phyloP scores from a whole-genome alignment of 2,329 filamentous ascomycete genomes.

The Xylaria multiplex region DNA sequence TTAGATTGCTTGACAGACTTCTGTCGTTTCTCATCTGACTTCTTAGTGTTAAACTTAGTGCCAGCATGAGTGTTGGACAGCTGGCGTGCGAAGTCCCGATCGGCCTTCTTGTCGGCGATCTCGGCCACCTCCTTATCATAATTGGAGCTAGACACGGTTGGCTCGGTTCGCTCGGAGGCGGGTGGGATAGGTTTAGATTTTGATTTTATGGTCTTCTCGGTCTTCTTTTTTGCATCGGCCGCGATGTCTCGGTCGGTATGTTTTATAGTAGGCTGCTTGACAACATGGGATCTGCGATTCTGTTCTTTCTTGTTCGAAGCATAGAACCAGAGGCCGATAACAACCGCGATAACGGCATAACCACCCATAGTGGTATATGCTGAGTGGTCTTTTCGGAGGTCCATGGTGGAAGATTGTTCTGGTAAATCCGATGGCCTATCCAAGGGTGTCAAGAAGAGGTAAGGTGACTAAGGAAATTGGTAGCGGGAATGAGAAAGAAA shows the following conservation, averaged over 20 bases:
- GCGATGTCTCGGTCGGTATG: slow-evolving; percentile 43
- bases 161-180: slow-evolving; percentile 29
- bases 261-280: slow-evolving; percentile 39
- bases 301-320: slow-evolving; percentile 38
- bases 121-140: slow-evolving; percentile 61
- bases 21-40: slow-evolving; percentile 70
- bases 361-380: slow-evolving; percentile 51
- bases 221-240: slow-evolving; percentile 51
- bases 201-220: slow-evolving; percentile 52
- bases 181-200: slow-evolving; percentile 52
- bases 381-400: slow-evolving; percentile 42
- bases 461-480: slow-evolving; percentile 1
- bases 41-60: slow-evolving; percentile 65
- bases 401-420: slow-evolving; percentile 41
- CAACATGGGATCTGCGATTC: slow-evolving; percentile 36
- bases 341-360: slow-evolving; percentile 49
- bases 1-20: slow-evolving; percentile 77
- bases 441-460: not conserved
- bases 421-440: not conserved
- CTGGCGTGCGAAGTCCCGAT: slow-evolving; percentile 76
- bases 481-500: slow-evolving; percentile 17
- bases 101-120: slow-evolving; percentile 68
- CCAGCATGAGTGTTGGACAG: slow-evolving; percentile 77
- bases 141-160: slow-evolving; percentile 47
- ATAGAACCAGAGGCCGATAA: slow-evolving; percentile 47